Percentiles rank a stretch among this genome's conserved stretches.
phyloP scores from a whole-genome alignment of 2,329 filamentous ascomycete species.

The Sporothrix luriei region DNA sequence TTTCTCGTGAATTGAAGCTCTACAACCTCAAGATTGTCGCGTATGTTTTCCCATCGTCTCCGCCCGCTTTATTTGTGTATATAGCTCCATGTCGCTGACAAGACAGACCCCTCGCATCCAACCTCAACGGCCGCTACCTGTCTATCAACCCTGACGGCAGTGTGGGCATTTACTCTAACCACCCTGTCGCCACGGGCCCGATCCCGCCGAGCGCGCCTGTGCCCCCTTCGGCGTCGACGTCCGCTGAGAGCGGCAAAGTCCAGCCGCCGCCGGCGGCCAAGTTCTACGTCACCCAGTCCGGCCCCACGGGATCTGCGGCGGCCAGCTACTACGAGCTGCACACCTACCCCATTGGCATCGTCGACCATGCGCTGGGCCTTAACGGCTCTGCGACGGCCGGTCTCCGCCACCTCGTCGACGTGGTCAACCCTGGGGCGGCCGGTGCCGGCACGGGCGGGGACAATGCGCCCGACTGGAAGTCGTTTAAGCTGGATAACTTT shows the following conservation, averaged over 20 bases:
- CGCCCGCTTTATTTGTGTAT: no score
- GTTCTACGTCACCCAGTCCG: conserved; percentile 40
- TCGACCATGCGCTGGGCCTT: conserved; percentile 46
- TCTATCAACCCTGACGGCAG: conserved; percentile 39
- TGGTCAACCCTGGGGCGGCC: conserved; percentile 41
- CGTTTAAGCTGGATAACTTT: conserved; percentile 41
- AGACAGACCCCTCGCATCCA: neutral
- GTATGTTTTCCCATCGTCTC: conserved; percentile 1
- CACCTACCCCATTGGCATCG: conserved; percentile 44
- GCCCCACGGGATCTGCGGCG: conserved; percentile 33
- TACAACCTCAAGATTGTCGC: conserved; percentile 32
- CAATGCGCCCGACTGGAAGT: conserved; percentile 43
- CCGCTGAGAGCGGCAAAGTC: conserved; percentile 29
- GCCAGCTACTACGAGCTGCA: conserved; percentile 42
- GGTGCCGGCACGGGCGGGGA: conserved; percentile 34
- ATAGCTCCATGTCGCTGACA: neutral
- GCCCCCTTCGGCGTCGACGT: neutral
- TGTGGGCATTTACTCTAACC: conserved; percentile 41
- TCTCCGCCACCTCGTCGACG: conserved; percentile 43
- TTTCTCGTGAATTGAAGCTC: conserved; percentile 1
- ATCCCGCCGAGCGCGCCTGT: conserved; percentile 8
- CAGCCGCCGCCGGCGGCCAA: conserved; percentile 33
- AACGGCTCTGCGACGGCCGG: conserved; percentile 39
- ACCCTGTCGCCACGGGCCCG: neutral
- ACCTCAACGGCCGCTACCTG: conserved; percentile 44